A percentile compares a stretch with the other conserved stretches of the same genome.
Conservation (phyloP, 2,329 filamentous ascomycete genomes). For the Cytospora chrysosperma region DNA sequence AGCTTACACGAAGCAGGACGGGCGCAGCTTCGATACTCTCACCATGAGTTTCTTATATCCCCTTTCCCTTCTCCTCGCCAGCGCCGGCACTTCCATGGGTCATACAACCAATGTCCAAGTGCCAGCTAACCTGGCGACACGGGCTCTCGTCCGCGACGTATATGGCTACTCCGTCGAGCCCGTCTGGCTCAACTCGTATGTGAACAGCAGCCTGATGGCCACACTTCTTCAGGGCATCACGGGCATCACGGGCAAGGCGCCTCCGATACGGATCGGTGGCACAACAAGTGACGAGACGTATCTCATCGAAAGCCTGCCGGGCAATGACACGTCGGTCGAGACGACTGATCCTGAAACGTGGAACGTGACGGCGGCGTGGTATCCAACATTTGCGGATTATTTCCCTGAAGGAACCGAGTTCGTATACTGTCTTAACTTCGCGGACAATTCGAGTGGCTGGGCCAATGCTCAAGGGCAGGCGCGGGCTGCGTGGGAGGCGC, state of each 20-base stretch:
- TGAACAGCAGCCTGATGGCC: slow-evolving; percentile 31
- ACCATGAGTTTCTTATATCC: neutral
- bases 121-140: slow-evolving; percentile 29
- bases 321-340: slow-evolving; percentile 30
- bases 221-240: slow-evolving; percentile 32
- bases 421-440: slow-evolving; percentile 36
- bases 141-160: slow-evolving; percentile 31
- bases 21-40: neutral
- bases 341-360: slow-evolving; percentile 30
- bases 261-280: slow-evolving; percentile 36
- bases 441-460: slow-evolving; percentile 29
- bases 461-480: slow-evolving; percentile 28
- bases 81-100: neutral
- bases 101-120: slow-evolving; percentile 27
- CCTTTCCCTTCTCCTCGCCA: slow-evolving; percentile 1
- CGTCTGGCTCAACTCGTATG: slow-evolving; percentile 34
- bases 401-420: slow-evolving; percentile 34
- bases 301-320: slow-evolving; percentile 30
- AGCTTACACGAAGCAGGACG: neutral
- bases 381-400: slow-evolving; percentile 33
- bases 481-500: slow-evolving; percentile 30
- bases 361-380: slow-evolving; percentile 37
- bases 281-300: slow-evolving; percentile 38
- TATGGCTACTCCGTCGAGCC: slow-evolving; percentile 38
- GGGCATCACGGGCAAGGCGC: slow-evolving; percentile 32